A percentile compares a stretch with the other conserved stretches of the same genome.
Evolutionary conservation across 805 yeast species (phyloP).

Genomic region (Teunomyces kruisii): DNA sequence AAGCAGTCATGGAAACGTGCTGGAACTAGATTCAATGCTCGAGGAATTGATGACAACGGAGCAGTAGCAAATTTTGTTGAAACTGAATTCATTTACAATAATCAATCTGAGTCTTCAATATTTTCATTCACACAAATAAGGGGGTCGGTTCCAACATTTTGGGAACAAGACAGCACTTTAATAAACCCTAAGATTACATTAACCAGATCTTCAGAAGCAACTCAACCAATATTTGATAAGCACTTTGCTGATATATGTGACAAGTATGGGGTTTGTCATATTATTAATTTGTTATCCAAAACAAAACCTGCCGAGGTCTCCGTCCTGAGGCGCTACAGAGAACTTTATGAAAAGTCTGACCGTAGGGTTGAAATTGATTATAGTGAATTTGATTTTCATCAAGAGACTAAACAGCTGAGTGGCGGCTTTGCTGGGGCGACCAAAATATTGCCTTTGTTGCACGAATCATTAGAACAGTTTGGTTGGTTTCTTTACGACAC

Average conservation of each 20-base stretch:
- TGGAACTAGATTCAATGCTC: slow-evolving; percentile 94
- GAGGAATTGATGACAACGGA: slow-evolving; percentile 85
- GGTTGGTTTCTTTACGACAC: slow-evolving; percentile 82
- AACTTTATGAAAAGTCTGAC: slow-evolving; percentile 43
- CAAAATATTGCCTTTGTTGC: slow-evolving; percentile 61
- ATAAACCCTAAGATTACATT: slow-evolving; percentile 88
- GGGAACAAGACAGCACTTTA: slow-evolving; percentile 95
- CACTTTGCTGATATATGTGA: slow-evolving; percentile 72
- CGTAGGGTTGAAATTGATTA: slow-evolving; percentile 40
- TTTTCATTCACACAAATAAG: slow-evolving; percentile 87
- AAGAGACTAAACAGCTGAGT: slow-evolving; percentile 71
- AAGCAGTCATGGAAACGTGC: slow-evolving; percentile 97
- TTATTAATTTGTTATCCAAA: slow-evolving; percentile 77
- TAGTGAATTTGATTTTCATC: slow-evolving; percentile 92
- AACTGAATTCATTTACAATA: slow-evolving; percentile 75
- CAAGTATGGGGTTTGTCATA: slow-evolving; percentile 84
- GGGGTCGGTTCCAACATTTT: slow-evolving; percentile 93
- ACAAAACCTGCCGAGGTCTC: slow-evolving; percentile 77
- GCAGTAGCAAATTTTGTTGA: slow-evolving; percentile 48
- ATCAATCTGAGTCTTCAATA: slow-evolving; percentile 44
- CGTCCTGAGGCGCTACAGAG: slow-evolving; percentile 62
- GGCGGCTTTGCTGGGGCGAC: slow-evolving; percentile 86
- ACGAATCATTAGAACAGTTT: slow-evolving; percentile 68
- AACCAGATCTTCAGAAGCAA: slow-evolving; percentile 87
- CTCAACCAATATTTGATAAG: slow-evolving; percentile 82